Conservation (phyloP, 352 stramenopile genomes). For the Phytophthora ohioensis region DNA sequence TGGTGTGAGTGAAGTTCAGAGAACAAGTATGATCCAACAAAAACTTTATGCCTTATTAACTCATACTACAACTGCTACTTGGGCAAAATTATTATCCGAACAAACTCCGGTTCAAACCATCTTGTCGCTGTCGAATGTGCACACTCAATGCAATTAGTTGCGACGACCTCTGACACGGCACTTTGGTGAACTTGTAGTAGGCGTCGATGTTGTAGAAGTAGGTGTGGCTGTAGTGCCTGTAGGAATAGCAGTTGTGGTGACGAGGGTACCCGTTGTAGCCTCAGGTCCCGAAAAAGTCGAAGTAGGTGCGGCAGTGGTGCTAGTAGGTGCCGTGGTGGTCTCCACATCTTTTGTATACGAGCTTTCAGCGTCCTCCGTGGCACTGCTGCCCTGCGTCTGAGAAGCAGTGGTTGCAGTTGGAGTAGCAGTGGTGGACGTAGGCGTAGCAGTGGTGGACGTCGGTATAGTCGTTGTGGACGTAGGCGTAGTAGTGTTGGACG, state of each 20-base stretch:
- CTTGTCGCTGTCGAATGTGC: neutral
- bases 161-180: constrained; percentile 33
- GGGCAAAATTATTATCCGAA: constrained; percentile 14
- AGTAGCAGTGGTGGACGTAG: neutral
- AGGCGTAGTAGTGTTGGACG: constrained; percentile 15
- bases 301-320: neutral
- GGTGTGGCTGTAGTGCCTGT: constrained; percentile 6
- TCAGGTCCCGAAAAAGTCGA: neutral
- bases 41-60: neutral
- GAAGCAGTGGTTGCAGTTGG: constrained; percentile 15
- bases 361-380: constrained; percentile 6
- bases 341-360: constrained; percentile 19
- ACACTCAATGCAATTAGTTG: constrained; percentile 11
- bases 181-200: constrained; percentile 26
- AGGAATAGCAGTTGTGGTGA: constrained; percentile 1
- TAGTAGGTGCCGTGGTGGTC: constrained; percentile 18
- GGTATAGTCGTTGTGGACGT: constrained; percentile 5
- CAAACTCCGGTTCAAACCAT: constrained; percentile 3
- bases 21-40: neutral
- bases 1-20: neutral
- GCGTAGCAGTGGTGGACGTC: constrained; percentile 19
- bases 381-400: constrained; percentile 24
- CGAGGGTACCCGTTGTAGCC: constrained; percentile 1
- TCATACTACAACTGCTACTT: constrained; percentile 7
- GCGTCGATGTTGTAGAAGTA: neutral